Conservation (phyloP, 306 rosid species). For the Vicia sativa region DNA sequence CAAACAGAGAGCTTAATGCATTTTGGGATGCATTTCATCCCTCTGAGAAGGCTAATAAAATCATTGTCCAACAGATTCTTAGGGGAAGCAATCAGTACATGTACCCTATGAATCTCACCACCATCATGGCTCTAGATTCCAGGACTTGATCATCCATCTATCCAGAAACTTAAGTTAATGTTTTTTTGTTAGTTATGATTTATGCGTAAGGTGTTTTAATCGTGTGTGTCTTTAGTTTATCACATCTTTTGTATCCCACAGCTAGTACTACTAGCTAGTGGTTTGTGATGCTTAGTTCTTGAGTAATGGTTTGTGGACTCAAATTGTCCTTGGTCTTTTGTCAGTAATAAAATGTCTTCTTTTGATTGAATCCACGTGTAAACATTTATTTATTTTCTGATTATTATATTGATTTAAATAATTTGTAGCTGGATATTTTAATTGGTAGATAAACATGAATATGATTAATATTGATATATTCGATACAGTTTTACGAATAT, state of each 20-base stretch:
- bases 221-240: slow-evolving; percentile 4
- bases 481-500: no score
- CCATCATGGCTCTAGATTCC: slow-evolving; percentile 67
- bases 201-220: background rate
- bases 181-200: background rate
- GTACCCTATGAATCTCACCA: slow-evolving; percentile 84
- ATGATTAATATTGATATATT: no score
- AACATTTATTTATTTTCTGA: background rate
- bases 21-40: slow-evolving; percentile 94
- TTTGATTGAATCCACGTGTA: background rate
- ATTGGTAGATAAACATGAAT: no score
- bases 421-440: no score
- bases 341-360: slow-evolving; percentile 35
- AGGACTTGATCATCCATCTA: slow-evolving; percentile 23
- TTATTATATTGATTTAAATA: background rate
- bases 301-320: slow-evolving; percentile 2
- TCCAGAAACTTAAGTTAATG: background rate
- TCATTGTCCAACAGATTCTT: slow-evolving; percentile 63
- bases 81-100: slow-evolving; percentile 59
- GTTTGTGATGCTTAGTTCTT: slow-evolving; percentile 22
- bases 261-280: slow-evolving; percentile 34
- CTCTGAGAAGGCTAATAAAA: slow-evolving; percentile 62
- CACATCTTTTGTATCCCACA: background rate
- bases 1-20: slow-evolving; percentile 64
- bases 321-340: slow-evolving; percentile 1